Percentiles rank a stretch among this genome's conserved stretches.
phyloP scores from a whole-genome alignment of 169 alveolate genomes.

The Cryptosporidium viatorum region DNA sequence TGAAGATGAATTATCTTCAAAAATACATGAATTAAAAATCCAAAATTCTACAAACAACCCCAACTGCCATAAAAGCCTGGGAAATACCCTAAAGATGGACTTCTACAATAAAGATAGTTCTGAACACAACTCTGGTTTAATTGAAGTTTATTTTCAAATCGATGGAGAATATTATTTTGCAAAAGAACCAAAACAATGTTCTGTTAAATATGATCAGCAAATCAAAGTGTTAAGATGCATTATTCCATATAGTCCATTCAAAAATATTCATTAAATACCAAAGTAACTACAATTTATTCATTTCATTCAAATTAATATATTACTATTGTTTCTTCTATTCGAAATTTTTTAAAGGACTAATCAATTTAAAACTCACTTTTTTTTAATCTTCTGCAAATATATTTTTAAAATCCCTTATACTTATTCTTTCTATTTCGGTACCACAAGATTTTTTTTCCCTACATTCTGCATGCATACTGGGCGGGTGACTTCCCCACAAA shows the following conservation, averaged over 20 bases:
- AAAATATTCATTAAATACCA: neutral
- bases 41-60: neutral
- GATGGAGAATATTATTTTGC: constrained; percentile 69
- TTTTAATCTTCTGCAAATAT: neutral
- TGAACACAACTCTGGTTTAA: neutral
- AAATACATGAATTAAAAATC: neutral
- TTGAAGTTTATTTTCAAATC: constrained; percentile 48
- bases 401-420: neutral
- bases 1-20: neutral
- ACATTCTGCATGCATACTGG: neutral
- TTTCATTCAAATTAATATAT: neutral
- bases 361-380: neutral
- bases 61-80: neutral
- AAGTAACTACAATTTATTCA: neutral
- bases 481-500: constrained; percentile 48
- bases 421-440: neutral
- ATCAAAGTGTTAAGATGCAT: constrained; percentile 19
- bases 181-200: constrained; percentile 48
- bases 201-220: constrained; percentile 24
- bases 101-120: neutral
- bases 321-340: neutral
- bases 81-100: neutral
- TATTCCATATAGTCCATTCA: constrained; percentile 57
- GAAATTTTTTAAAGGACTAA: neutral
- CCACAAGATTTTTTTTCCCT: neutral